Conservation (phyloP, 192 early-diverging fungal species). For the Backusella circina region DNA sequence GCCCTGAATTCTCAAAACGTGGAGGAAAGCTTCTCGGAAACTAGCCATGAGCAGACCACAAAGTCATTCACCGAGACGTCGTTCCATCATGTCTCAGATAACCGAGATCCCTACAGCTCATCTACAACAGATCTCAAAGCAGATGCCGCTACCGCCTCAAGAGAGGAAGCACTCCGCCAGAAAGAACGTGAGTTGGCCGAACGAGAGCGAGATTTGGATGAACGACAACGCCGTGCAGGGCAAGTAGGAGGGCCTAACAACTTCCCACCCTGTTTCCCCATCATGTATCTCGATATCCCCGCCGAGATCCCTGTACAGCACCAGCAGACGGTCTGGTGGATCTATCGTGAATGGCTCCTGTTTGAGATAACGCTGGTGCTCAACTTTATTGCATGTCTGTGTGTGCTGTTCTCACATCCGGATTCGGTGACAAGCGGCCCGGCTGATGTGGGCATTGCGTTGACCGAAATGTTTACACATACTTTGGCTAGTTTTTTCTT, state of each 20-base stretch:
- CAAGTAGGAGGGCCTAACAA: constrained; percentile 49
- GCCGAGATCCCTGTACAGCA: constrained; percentile 65
- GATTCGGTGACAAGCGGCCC: constrained; percentile 61
- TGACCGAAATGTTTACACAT: constrained; percentile 75
- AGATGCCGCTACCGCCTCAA: constrained; percentile 8
- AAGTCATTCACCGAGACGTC: neutral
- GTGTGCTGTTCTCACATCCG: constrained; percentile 66
- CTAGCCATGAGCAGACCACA: neutral
- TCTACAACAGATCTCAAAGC: neutral
- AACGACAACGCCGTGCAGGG: constrained; percentile 59
- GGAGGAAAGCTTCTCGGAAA: neutral
- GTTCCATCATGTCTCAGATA: constrained; percentile 17
- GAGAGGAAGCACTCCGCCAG: constrained; percentile 69
- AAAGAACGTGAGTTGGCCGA: constrained; percentile 72
- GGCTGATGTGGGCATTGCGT: constrained; percentile 73
- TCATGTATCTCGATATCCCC: constrained; percentile 79
- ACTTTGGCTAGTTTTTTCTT: constrained; percentile 71
- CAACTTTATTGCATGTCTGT: constrained; percentile 80
- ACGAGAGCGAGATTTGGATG: constrained; percentile 66
- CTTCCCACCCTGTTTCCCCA: constrained; percentile 80
- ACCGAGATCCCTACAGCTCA: constrained; percentile 21
- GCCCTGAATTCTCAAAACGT: constrained; percentile 19
- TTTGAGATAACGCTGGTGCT: constrained; percentile 65
- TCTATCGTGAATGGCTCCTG: constrained; percentile 74
- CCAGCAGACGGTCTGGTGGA: constrained; percentile 56